Percentiles rank a stretch among this genome's conserved stretches.
Evolutionary conservation across 768 basidiomycete species (phyloP).

Genomic region (Goffeauzyma gilvescens): DNA sequence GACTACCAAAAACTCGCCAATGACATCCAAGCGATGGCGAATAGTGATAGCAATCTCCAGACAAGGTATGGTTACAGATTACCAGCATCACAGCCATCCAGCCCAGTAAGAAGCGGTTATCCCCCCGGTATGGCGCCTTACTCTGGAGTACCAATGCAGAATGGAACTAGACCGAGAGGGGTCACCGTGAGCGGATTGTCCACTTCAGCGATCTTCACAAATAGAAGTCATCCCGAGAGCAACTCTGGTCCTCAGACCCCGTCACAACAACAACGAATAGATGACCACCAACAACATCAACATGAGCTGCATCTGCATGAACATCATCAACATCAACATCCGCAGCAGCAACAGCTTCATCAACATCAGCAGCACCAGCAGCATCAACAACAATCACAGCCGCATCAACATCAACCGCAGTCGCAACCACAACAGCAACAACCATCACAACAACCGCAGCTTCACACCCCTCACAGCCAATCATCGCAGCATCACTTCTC

Average conservation of each 20-base stretch:
- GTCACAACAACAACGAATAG: constrained; percentile 14
- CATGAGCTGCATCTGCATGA: constrained; percentile 7
- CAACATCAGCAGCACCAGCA: constrained; percentile 14
- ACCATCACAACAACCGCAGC: not conserved
- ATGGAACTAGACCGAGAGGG: constrained; percentile 24
- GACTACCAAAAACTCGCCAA: no score
- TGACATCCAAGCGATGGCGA: no score
- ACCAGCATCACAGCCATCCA: constrained; percentile 26
- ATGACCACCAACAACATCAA: constrained; percentile 16
- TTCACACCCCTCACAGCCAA: not conserved
- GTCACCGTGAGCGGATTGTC: constrained; percentile 24
- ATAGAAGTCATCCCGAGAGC: not conserved
- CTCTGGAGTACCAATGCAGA: not conserved
- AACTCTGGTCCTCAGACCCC: not conserved
- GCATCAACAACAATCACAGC: constrained; percentile 14
- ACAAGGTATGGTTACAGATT: constrained; percentile 16
- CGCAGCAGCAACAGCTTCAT: constrained; percentile 10
- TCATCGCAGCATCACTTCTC: not conserved
- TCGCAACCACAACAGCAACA: not conserved
- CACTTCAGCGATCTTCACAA: constrained; percentile 2
- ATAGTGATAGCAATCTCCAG: no score
- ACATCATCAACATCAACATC: constrained; percentile 9
- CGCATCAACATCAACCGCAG: constrained; percentile 22
- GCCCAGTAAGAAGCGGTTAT: constrained; percentile 19
- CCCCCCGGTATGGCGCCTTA: constrained; percentile 16